phyloP scores from a whole-genome alignment of 1,139 yeast species.

The Zygosaccharomyces sapae region DNA sequence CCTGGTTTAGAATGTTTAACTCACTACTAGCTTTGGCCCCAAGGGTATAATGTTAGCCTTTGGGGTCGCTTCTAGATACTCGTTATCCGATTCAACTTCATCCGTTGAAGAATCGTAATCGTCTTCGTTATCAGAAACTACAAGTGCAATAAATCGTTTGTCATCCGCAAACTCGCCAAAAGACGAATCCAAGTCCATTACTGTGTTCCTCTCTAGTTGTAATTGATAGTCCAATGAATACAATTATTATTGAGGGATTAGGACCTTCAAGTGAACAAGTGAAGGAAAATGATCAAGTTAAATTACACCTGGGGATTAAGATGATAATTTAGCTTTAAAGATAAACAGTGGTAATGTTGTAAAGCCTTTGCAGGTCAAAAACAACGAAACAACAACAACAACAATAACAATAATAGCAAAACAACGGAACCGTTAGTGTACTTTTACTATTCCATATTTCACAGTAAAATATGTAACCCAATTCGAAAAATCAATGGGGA shows the following conservation, averaged over 20 bases:
- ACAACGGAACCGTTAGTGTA: not conserved
- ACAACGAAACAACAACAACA: not conserved
- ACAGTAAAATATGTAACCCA: not conserved
- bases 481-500: not conserved
- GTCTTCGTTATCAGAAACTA: constrained; percentile 34
- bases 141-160: constrained; percentile 33
- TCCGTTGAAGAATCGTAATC: constrained; percentile 25
- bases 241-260: not conserved
- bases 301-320: no score
- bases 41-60: not conserved
- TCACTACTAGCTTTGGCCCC: not conserved
- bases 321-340: no score
- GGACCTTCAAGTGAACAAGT: not conserved
- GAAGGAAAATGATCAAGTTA: no score
- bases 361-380: not conserved
- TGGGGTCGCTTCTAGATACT: not conserved
- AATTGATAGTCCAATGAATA: not conserved
- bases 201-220: not conserved
- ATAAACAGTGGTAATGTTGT: no score
- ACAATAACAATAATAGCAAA: no score
- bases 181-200: constrained; percentile 19
- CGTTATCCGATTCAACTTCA: constrained; percentile 5
- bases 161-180: constrained; percentile 26
- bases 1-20: not conserved
- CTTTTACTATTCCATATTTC: not conserved